These are phyloP conservation scores for Neopestalotiopsis sp. DNA, from an alignment of 2,329 filamentous ascomycete genomes.

Conservation along the genomic window DNA sequence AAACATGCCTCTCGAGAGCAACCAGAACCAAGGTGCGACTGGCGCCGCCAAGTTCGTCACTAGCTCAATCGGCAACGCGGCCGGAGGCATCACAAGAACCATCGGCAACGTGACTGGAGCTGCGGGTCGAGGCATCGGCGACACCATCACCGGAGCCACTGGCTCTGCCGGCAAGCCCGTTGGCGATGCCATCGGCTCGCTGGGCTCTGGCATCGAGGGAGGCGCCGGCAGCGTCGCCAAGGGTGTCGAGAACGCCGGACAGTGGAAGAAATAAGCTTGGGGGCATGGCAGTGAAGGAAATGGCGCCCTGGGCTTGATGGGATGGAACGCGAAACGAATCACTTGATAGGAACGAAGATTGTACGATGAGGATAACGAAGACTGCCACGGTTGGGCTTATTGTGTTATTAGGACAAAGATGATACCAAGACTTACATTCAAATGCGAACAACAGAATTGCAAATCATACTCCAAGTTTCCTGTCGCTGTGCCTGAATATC, in stretches of 20 bases:
- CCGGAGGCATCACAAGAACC: constrained; percentile 37
- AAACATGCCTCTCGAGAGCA: constrained; percentile 36
- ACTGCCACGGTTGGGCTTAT: background rate
- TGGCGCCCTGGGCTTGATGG: too few relatives aligned
- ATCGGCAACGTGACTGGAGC: constrained; percentile 43
- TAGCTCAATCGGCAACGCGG: constrained; percentile 37
- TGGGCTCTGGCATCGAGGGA: constrained; percentile 49
- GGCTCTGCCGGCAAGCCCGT: constrained; percentile 52
- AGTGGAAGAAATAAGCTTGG: constrained; percentile 40
- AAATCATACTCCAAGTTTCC: background rate
- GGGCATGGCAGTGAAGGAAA: too few relatives aligned
- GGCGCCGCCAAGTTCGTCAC: constrained; percentile 42
- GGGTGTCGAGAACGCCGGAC: constrained; percentile 53
- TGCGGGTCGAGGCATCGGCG: constrained; percentile 48
- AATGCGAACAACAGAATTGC: background rate
- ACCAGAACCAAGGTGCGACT: constrained; percentile 35
- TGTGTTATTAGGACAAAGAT: background rate
- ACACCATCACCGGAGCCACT: constrained; percentile 51
- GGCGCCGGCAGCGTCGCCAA: constrained; percentile 48
- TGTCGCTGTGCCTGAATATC: too few relatives aligned
- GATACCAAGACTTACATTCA: constrained; percentile 4
- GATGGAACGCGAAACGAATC: too few relatives aligned
- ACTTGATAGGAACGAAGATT: background rate
- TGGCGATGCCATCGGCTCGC: constrained; percentile 50
- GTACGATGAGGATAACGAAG: background rate